Evolutionary conservation across 352 stramenopile species (phyloP).

Genomic region (Halophytophthora batemanensis): DNA sequence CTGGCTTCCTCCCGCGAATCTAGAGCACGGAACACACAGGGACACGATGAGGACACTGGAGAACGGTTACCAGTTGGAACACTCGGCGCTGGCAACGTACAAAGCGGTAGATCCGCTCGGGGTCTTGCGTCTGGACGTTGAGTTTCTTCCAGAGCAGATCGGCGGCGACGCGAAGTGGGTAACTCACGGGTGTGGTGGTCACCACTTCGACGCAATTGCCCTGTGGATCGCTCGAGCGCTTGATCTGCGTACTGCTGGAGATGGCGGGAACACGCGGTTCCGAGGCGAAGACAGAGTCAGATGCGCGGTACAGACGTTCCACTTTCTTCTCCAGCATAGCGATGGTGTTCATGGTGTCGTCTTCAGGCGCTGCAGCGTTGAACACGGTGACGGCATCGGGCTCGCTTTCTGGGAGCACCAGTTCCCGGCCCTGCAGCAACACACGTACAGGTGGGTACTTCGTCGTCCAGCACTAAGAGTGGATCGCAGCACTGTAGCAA

Average conservation of each 20-base stretch:
- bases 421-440: conserved; percentile 20
- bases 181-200: conserved; percentile 26
- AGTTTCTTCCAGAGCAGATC: conserved; percentile 30
- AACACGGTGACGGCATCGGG: conserved; percentile 1
- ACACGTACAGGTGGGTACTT: conserved; percentile 4
- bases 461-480: too few relatives aligned
- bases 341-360: conserved; percentile 27
- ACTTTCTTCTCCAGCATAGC: conserved; percentile 29
- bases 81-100: conserved; percentile 19
- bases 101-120: conserved; percentile 32
- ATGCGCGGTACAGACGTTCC: conserved; percentile 23
- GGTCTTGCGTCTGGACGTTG: conserved; percentile 28
- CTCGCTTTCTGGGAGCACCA: conserved; percentile 21
- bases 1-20: conserved; percentile 25
- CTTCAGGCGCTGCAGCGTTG: conserved; percentile 1
- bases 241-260: conserved; percentile 28
- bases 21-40: conserved; percentile 2
- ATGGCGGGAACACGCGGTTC: conserved; percentile 17
- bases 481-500: too few relatives aligned
- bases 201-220: conserved; percentile 28
- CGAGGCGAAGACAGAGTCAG: conserved; percentile 26
- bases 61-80: background rate
- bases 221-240: conserved; percentile 13
- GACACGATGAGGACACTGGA: background rate
- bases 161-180: conserved; percentile 11